Percentiles rank a stretch among this genome's conserved stretches.
Evolutionary conservation across 2,329 filamentous ascomycete genomes (phyloP).

Genomic region (Microdochium nivale): DNA sequence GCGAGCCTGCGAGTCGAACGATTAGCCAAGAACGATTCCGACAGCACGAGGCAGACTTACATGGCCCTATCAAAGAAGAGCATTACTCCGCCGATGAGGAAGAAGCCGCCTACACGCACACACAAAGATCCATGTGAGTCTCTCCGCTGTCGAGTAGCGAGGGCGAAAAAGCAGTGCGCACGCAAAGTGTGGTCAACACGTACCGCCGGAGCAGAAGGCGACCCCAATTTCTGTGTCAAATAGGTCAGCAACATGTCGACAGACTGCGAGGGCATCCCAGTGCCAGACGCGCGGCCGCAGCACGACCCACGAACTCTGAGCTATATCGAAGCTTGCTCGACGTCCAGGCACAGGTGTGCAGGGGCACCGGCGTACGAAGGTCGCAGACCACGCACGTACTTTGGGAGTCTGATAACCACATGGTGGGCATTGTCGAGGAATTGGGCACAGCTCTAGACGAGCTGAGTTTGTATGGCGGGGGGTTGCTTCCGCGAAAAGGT

Average conservation of each 20-base stretch:
- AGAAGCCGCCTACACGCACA: constrained; percentile 66
- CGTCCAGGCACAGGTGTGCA: not conserved
- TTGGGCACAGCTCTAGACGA: not conserved
- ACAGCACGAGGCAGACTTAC: constrained; percentile 38
- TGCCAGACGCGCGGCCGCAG: not conserved
- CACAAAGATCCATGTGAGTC: constrained; percentile 4
- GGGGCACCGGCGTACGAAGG: constrained; percentile 10
- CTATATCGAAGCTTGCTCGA: not conserved
- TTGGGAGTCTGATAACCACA: constrained; percentile 95
- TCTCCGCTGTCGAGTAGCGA: too few species aligned
- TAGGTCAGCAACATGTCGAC: constrained; percentile 19
- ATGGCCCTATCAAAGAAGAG: constrained; percentile 97
- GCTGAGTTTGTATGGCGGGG: too few species aligned
- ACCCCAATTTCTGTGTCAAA: constrained; percentile 76
- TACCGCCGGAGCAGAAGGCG: constrained; percentile 96
- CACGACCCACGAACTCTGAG: not conserved
- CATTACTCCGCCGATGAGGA: constrained; percentile 87
- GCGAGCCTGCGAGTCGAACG: constrained; percentile 56
- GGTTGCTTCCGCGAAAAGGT: too few species aligned
- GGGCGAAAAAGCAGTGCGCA: too few species aligned
- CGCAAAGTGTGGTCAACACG: too few species aligned
- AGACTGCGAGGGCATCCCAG: not conserved
- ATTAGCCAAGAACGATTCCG: not conserved
- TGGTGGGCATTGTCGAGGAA: constrained; percentile 62
- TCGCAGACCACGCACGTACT: constrained; percentile 49